phyloP scores from a whole-genome alignment of 2,329 filamentous ascomycete genomes.

The Neopestalotiopsis sp. region DNA sequence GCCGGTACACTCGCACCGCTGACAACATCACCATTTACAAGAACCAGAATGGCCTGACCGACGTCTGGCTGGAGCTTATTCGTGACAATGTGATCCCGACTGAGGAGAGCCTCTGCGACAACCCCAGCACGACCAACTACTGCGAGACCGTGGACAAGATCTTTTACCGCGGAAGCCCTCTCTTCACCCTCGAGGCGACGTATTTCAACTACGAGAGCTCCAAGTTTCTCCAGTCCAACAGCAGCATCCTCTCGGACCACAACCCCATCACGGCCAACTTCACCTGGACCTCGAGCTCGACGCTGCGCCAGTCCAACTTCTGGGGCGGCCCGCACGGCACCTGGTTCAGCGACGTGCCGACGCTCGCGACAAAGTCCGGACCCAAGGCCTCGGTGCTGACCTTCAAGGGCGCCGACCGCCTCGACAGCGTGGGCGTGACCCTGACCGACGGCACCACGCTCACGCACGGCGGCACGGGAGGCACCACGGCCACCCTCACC shows the following conservation, averaged over 20 bases:
- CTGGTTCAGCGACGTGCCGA: slow-evolving; percentile 62
- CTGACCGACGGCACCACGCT: slow-evolving; percentile 54
- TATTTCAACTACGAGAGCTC: slow-evolving; percentile 60
- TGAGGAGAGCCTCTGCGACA: slow-evolving; percentile 56
- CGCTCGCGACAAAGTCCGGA: slow-evolving; percentile 39
- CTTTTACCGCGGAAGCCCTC: slow-evolving; percentile 60
- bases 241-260: slow-evolving; percentile 66
- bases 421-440: slow-evolving; percentile 56
- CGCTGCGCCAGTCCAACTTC: slow-evolving; percentile 50
- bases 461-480: slow-evolving; percentile 60
- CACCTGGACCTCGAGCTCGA: slow-evolving; percentile 44
- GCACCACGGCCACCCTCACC: slow-evolving; percentile 46
- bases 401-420: slow-evolving; percentile 52
- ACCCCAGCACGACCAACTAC: slow-evolving; percentile 56
- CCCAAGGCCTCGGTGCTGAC: slow-evolving; percentile 45
- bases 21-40: slow-evolving; percentile 59
- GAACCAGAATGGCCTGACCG: slow-evolving; percentile 57
- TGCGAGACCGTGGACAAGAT: slow-evolving; percentile 75
- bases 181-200: slow-evolving; percentile 52
- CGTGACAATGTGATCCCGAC: slow-evolving; percentile 52
- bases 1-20: slow-evolving; percentile 62
- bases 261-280: slow-evolving; percentile 67
- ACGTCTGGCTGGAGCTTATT: slow-evolving; percentile 65
- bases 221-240: slow-evolving; percentile 63
- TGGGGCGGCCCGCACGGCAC: slow-evolving; percentile 54